Evolutionary conservation across 768 basidiomycete species (phyloP).

Genomic region (Cystobasidiopsis lactophilus): DNA sequence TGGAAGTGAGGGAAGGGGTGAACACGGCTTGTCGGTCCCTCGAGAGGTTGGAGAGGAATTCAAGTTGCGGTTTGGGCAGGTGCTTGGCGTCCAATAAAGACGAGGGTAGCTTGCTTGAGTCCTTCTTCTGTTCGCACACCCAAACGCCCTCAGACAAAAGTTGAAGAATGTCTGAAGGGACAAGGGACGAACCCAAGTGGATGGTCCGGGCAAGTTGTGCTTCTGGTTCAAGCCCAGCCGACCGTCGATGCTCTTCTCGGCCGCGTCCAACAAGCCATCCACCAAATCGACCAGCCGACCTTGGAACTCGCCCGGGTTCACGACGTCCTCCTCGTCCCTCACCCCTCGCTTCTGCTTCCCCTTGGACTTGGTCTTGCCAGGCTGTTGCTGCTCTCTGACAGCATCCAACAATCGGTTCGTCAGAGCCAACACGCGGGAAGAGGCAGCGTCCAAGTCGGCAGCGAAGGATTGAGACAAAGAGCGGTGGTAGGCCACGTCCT

Average conservation of each 20-base stretch:
- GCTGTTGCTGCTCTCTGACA: conserved; percentile 21
- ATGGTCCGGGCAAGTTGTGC: neutral
- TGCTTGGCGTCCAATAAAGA: conserved; percentile 47
- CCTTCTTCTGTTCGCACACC: no score
- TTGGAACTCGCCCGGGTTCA: conserved; percentile 47
- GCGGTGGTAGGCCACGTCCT: conserved; percentile 70
- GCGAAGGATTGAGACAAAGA: conserved; percentile 56
- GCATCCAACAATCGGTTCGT: conserved; percentile 42
- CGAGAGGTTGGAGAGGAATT: conserved; percentile 37
- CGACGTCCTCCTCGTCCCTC: conserved; percentile 47
- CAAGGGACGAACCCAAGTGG: neutral
- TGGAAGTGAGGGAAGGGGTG: conserved; percentile 46
- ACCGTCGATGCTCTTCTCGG: conserved; percentile 65
- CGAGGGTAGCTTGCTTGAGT: conserved; percentile 4
- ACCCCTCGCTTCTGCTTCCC: conserved; percentile 32
- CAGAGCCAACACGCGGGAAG: conserved; percentile 41
- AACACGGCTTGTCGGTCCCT: conserved; percentile 40
- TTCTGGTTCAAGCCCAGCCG: conserved; percentile 45
- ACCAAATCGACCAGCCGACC: conserved; percentile 55
- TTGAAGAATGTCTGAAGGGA: no score
- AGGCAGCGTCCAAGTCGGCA: conserved; percentile 45
- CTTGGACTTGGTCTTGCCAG: conserved; percentile 10
- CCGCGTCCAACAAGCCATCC: conserved; percentile 64
- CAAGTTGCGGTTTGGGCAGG: conserved; percentile 58
- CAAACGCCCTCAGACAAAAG: no score